Evolutionary conservation across 345 rosid genomes (phyloP).

Genomic region (Clausena lansium): DNA sequence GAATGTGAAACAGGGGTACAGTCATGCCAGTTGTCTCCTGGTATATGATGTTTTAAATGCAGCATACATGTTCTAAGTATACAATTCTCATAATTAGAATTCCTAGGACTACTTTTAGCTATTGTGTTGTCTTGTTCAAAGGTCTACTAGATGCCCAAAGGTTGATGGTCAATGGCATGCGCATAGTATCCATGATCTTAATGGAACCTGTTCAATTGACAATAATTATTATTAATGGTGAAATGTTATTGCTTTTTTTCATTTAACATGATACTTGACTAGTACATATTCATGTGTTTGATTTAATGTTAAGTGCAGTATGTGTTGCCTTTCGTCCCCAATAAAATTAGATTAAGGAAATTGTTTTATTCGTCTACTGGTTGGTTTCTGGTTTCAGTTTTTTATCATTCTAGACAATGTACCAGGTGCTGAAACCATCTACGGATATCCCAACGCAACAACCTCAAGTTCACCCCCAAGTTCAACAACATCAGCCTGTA

Average conservation of each 20-base stretch:
- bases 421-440: slow-evolving; percentile 33
- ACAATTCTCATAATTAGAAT: neutral
- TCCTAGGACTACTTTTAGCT: slow-evolving; percentile 4
- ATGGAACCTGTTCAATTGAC: neutral
- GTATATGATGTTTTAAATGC: neutral
- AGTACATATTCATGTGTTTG: neutral
- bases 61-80: neutral
- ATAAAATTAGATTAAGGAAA: neutral
- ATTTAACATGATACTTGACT: neutral
- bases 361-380: neutral
- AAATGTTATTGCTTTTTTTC: neutral
- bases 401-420: slow-evolving; percentile 8
- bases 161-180: neutral
- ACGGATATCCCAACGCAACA: slow-evolving; percentile 35
- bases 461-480: slow-evolving; percentile 26
- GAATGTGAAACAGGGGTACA: neutral
- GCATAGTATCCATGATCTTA: neutral
- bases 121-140: neutral
- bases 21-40: neutral
- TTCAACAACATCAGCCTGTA: slow-evolving; percentile 40
- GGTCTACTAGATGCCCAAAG: neutral
- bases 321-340: neutral
- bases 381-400: neutral
- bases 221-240: neutral
- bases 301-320: neutral